Evolutionary conservation across 306 rosid species (phyloP), one percentile per base, ranked within the genome.

Genomic region (Sicyos edulis): DNA sequence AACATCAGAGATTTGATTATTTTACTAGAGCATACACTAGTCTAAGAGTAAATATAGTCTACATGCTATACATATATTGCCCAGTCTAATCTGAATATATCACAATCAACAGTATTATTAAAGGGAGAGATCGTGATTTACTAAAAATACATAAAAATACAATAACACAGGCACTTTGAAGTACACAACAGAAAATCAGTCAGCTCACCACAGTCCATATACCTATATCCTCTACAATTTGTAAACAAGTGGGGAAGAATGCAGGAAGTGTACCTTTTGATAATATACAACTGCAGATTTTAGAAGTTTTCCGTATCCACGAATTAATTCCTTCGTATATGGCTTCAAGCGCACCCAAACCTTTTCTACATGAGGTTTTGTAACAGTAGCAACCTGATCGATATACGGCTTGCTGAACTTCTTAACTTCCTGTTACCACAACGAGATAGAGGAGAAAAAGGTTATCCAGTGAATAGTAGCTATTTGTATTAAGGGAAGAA

Each of bases 311-410:
- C n/a, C n/a, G n/a, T n/a, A n/a, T n/a, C 77, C 86, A 66, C 54
- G 85, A 80, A 89, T 88, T 61, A 26, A 84, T 75, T 86, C 53
- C 77, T 80, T 80, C 54, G 92, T 81, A 78, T 87, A 86, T 29
- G 99, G 99, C 73, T 84, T 89, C 84, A 95, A 76, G 76, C 75
- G 86, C 58, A 77, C 89, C 52, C 83, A 87, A 20, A 79, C 88
- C 75, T 86, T 87, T 45, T 87, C 89, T 53, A 91, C 95, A 55
- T 95, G 96, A 54, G 99, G 99, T 72, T 87, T 91, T 10, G 95
- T 85, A 4, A 78, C 86, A 76, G 81, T 72, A 54, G 97, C 96
- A 70, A 86, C 86, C 81, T 89, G 91, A 82, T 91, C 96, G 61
- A 95, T 71, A 77, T 95, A 87, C 53, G 99, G 97, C 86, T 95